Base-by-base conservation (phyloP, 1,139 yeast species). In the Yamadazyma dendronema region DNA sequence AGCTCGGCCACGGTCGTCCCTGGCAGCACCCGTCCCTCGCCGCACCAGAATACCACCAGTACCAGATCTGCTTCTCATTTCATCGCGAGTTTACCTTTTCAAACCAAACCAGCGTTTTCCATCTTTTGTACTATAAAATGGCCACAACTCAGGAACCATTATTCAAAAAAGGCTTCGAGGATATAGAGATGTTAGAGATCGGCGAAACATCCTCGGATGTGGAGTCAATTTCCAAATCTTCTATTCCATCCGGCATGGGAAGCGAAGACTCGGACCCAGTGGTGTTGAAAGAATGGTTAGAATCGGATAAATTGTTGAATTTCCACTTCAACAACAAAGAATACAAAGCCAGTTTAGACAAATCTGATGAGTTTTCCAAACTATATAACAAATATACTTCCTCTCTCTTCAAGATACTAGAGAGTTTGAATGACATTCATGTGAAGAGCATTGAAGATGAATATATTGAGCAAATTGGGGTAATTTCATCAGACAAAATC, bases 131-230 rank as follows among this genome's bases (percentile, higher is more conserved):
- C n/a, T n/a, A n/a, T 14, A 26, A 14, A 4, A 26, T 26, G 29
- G 17, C 29, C 6, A 26, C 17, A 5, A 26, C 29, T 26, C 30
- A 30, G 12, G 28, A 19, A 27, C 35, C 32, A 11, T 3, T 29
- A 11, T 34, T 36, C 33, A 33, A 21, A 26, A 42, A 39, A 22
- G 40, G 43, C 6, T 67, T 61, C 44, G 70, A 62, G 30, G 75
- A 70, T 41, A 68, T 71, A 24, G 76, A 70, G 42, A 68, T 70
- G 75, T 56, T 72, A 35, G 75, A 70, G 33, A 61, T 71, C 17
- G 74, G 72, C 1, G 74, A 65, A 13, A 47, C 55, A 19, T 52
- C 61, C 2, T 61, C 67, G 0, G 71, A 60, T 25, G 62, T 65
- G 0, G 71, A 61, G 37, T 58, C 61, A 3, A 49, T 59, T 7